Conservation (phyloP, 768 basidiomycete species). For the Mycena alexandri region DNA sequence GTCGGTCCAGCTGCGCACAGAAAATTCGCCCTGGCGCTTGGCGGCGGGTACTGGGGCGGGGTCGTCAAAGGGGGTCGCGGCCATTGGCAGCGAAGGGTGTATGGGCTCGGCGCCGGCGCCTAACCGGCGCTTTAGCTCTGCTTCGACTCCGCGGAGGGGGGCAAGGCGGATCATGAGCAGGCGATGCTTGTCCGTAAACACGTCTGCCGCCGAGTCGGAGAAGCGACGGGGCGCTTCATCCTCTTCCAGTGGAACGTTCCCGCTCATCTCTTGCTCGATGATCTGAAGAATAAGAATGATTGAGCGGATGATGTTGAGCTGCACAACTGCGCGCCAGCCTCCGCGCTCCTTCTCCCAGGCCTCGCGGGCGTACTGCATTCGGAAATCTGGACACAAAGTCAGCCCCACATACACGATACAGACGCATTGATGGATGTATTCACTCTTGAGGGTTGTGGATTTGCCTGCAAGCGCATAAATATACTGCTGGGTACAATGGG, state of each 20-base stretch:
- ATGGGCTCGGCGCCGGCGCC: constrained; percentile 60
- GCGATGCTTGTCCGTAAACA: constrained; percentile 65
- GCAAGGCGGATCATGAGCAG: constrained; percentile 70
- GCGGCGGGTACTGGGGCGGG: constrained; percentile 43
- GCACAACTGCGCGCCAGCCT: constrained; percentile 83
- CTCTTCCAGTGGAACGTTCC: constrained; percentile 50
- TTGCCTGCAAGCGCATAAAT: constrained; percentile 60
- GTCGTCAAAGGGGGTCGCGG: constrained; percentile 62
- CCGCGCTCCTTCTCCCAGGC: constrained; percentile 78
- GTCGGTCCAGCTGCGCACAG: constrained; percentile 66
- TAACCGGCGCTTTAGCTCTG: constrained; percentile 71
- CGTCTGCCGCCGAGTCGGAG: constrained; percentile 37
- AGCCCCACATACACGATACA: not conserved
- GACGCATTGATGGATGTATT: constrained; percentile 4
- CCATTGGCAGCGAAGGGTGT: constrained; percentile 49
- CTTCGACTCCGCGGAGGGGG: constrained; percentile 72
- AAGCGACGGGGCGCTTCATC: constrained; percentile 47
- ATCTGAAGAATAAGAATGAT: constrained; percentile 75
- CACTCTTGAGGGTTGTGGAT: constrained; percentile 78
- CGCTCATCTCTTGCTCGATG: constrained; percentile 67
- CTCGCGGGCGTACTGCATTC: constrained; percentile 72
- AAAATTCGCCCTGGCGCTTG: constrained; percentile 58
- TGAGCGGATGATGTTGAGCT: constrained; percentile 83
- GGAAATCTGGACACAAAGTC: constrained; percentile 65
- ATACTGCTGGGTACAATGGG: constrained; percentile 6